A percentile compares a stretch with the other conserved stretches of the same genome.
These are phyloP conservation scores for Canna indica DNA, from an alignment of 176 grass and related monocot species.

Conservation along the genomic window DNA sequence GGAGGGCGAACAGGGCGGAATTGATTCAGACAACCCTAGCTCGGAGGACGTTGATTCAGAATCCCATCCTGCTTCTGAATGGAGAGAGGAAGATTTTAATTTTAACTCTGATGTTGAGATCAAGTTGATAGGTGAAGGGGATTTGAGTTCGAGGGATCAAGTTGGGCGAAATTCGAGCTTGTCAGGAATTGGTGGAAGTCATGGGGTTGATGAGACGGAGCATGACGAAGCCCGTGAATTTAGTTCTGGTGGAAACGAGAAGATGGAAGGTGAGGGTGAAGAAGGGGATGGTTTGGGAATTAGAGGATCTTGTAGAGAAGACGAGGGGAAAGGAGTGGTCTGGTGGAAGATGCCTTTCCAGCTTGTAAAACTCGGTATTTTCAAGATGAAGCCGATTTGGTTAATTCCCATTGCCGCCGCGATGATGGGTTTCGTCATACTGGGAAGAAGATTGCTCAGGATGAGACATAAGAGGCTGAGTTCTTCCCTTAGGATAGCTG, in stretches of 20 bases:
- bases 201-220: not conserved
- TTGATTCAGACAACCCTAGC: conserved; percentile 37
- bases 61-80: not conserved
- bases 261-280: not conserved
- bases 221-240: not conserved
- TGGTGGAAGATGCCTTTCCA: conserved; percentile 28
- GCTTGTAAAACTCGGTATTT: conserved; percentile 12
- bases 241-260: conserved; percentile 1
- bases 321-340: not conserved
- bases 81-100: not conserved
- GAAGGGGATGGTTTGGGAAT: not conserved
- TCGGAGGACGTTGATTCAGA: conserved; percentile 19
- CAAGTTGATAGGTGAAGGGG: not conserved
- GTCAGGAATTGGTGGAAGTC: not conserved
- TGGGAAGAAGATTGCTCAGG: conserved; percentile 26
- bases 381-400: conserved; percentile 33
- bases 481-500: not conserved
- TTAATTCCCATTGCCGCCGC: conserved; percentile 25
- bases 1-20: conserved; percentile 6
- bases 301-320: not conserved
- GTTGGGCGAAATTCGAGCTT: not conserved
- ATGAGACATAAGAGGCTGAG: conserved; percentile 23
- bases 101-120: not conserved
- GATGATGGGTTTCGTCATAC: conserved; percentile 29
- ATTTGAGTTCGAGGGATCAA: not conserved